phyloP scores from a whole-genome alignment of 305 asterid genomes.

The Solanum hybrid region DNA sequence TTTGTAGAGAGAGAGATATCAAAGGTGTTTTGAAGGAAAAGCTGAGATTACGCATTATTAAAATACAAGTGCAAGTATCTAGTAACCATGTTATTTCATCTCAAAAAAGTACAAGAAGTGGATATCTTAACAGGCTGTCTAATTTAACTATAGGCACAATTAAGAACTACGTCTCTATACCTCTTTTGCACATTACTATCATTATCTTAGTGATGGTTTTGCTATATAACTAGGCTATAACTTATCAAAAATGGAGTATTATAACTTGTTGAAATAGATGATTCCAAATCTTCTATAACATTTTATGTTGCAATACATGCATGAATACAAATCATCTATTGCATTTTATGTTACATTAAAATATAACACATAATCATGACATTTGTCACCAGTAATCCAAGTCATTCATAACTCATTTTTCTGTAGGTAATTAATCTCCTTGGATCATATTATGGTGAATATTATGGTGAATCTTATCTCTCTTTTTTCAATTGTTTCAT shows the following conservation, averaged over 20 bases:
- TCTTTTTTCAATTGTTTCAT: not conserved
- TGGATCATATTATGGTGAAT: not conserved
- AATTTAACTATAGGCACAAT: not conserved
- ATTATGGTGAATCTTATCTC: not conserved
- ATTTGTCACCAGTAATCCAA: not conserved
- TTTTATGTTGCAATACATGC: not conserved
- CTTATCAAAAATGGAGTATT: not conserved
- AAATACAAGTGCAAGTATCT: not conserved
- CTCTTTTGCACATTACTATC: not conserved
- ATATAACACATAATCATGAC: not conserved
- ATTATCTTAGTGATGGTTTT: not conserved
- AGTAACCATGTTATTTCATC: not conserved
- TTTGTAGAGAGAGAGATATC: not conserved
- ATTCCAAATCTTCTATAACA: not conserved
- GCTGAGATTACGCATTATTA: not conserved
- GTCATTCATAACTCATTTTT: not conserved
- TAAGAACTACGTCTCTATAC: not conserved
- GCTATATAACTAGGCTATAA: not conserved
- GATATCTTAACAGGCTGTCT: not conserved
- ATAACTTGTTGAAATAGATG: not conserved
- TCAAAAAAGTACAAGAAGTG: not conserved
- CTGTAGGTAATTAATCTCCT: not conserved
- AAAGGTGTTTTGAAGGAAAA: not conserved
- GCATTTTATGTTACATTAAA: not conserved
- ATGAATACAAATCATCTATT: not conserved